Conservation (phyloP, 2,329 filamentous ascomycete genomes). For the Apiospora phragmitis region DNA sequence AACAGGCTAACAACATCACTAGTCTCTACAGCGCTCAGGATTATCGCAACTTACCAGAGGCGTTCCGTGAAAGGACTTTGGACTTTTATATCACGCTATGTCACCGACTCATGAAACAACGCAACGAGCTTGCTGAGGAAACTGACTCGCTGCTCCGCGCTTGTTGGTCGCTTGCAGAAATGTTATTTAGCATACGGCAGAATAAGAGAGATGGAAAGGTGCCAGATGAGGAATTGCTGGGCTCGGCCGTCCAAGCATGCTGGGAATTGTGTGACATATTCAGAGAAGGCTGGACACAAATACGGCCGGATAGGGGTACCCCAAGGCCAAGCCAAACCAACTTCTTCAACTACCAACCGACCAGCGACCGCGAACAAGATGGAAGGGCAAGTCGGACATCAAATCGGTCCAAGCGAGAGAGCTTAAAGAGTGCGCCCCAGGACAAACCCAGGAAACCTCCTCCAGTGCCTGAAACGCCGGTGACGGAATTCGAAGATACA, state of each 20-base stretch:
- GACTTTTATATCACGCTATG: constrained; percentile 95
- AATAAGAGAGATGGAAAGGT: constrained; percentile 72
- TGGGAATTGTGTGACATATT: constrained; percentile 96
- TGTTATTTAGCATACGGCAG: constrained; percentile 88
- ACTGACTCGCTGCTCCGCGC: constrained; percentile 82
- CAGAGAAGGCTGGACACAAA: constrained; percentile 86
- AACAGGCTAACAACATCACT: constrained; percentile 10
- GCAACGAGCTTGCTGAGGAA: constrained; percentile 74
- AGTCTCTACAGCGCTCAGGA: constrained; percentile 89
- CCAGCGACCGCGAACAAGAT: constrained; percentile 48
- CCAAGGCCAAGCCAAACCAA: constrained; percentile 77
- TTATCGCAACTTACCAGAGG: constrained; percentile 72
- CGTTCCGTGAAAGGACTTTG: constrained; percentile 84
- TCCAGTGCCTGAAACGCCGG: constrained; percentile 80
- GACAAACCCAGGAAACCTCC: constrained; percentile 50
- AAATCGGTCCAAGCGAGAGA: constrained; percentile 56
- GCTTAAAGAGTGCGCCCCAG: constrained; percentile 49
- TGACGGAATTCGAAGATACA: constrained; percentile 93
- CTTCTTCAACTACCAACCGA: constrained; percentile 58
- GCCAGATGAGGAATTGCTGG: constrained; percentile 80
- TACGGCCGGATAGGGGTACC: constrained; percentile 82
- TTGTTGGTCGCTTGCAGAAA: constrained; percentile 89
- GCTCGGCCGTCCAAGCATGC: constrained; percentile 87
- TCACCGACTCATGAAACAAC: constrained; percentile 94
- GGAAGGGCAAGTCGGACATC: constrained; percentile 51